Conservation (phyloP, 2,329 filamentous ascomycete genomes). For the Microcera coccophila region DNA sequence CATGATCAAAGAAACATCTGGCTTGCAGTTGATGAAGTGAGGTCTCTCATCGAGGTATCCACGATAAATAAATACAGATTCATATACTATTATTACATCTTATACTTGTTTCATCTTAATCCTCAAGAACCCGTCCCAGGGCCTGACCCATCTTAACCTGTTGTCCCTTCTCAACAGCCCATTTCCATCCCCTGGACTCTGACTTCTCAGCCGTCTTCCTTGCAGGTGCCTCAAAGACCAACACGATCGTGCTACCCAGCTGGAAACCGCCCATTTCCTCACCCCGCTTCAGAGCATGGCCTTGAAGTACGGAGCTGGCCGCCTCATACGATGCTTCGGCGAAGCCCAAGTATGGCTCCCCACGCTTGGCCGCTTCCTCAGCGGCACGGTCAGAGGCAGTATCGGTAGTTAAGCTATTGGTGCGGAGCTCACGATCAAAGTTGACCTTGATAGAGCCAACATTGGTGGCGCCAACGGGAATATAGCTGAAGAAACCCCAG, state of each 20-base stretch:
- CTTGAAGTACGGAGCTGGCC: conserved; percentile 73
- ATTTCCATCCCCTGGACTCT: conserved; percentile 69
- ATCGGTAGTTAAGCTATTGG: conserved; percentile 88
- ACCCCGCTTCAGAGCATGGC: conserved; percentile 77
- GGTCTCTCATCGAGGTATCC: conserved; percentile 7
- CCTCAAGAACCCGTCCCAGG: conserved; percentile 68
- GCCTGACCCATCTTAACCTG: conserved; percentile 85
- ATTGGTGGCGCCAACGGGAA: conserved; percentile 93
- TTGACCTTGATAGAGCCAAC: conserved; percentile 96
- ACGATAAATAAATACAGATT: conserved; percentile 7
- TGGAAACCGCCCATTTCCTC: conserved; percentile 99
- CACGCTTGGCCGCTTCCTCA: conserved; percentile 68
- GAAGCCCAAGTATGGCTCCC: conserved; percentile 85
- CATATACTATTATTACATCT: not conserved
- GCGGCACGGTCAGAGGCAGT: conserved; percentile 86
- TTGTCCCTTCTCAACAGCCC: conserved; percentile 83
- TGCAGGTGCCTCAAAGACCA: conserved; percentile 90
- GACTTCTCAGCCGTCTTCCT: conserved; percentile 51
- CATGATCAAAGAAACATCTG: conserved; percentile 2
- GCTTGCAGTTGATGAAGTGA: conserved; percentile 2
- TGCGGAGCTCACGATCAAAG: conserved; percentile 90
- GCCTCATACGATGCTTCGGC: conserved; percentile 83
- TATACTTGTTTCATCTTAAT: conserved; percentile 16
- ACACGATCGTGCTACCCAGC: conserved; percentile 87
- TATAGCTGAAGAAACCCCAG: conserved; percentile 95